Percentiles rank a stretch among this genome's conserved stretches.
phyloP scores from a whole-genome alignment of 2,329 filamentous ascomycete genomes.

The Metarhizium sp. region DNA sequence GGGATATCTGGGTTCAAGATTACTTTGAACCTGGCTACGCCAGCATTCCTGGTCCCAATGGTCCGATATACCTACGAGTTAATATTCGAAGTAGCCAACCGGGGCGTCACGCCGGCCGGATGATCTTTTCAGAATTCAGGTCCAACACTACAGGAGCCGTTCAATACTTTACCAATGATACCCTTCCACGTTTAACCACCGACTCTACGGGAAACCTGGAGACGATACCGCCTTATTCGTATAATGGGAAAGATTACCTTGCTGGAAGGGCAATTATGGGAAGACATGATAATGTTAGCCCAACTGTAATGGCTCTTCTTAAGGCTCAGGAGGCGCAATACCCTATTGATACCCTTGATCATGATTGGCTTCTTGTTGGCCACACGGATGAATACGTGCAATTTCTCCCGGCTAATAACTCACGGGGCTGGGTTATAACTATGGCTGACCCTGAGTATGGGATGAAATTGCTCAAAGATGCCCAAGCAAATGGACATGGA shows the following conservation, averaged over 20 bases:
- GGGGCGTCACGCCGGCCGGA: background rate
- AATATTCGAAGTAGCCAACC: background rate
- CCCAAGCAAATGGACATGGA: conserved; percentile 9
- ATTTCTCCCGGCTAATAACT: conserved; percentile 16
- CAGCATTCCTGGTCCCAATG: conserved; percentile 27
- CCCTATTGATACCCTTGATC: conserved; percentile 21
- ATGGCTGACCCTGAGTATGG: conserved; percentile 14
- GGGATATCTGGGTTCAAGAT: conserved; percentile 29
- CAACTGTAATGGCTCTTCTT: conserved; percentile 19
- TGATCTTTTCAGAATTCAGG: background rate
- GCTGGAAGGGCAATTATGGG: conserved; percentile 15
- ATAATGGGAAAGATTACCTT: conserved; percentile 12
- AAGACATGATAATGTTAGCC: conserved; percentile 3
- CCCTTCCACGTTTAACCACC: conserved; percentile 1
- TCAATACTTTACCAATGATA: background rate
- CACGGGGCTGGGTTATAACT: conserved; percentile 16
- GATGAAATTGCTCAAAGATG: conserved; percentile 12
- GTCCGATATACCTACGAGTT: conserved; percentile 18
- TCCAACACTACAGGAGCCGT: background rate
- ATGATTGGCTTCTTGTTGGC: conserved; percentile 16
- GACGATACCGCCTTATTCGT: conserved; percentile 24
- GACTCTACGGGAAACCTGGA: conserved; percentile 24
- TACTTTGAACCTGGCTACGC: conserved; percentile 28
- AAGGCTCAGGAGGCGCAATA: conserved; percentile 24
- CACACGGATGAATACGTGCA: conserved; percentile 21